A percentile compares a stretch with the other conserved stretches of the same genome.
phyloP scores from a whole-genome alignment of 495 filamentous ascomycete species.

The Xylaria cubensis region DNA sequence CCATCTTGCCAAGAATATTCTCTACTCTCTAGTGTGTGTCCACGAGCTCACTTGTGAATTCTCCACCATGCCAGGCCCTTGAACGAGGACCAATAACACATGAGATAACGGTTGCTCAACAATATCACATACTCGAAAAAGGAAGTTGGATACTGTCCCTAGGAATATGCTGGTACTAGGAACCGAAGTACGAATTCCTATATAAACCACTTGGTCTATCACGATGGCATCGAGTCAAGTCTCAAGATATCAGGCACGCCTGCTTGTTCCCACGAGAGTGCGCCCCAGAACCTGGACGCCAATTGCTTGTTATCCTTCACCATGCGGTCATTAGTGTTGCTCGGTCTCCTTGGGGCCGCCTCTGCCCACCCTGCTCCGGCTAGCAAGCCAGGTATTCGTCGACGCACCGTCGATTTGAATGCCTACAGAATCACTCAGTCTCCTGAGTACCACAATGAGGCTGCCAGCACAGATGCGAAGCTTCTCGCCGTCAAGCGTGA shows the following conservation, averaged over 20 bases:
- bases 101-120: slow-evolving; percentile 8
- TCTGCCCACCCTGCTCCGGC: slow-evolving; percentile 34
- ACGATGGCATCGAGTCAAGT: slow-evolving; percentile 21
- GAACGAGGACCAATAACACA: slow-evolving; percentile 11
- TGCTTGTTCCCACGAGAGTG: slow-evolving; percentile 18
- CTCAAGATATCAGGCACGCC: slow-evolving; percentile 27
- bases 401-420: slow-evolving; percentile 45
- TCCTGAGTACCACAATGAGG: slow-evolving; percentile 38
- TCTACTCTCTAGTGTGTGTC: background rate
- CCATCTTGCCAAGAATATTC: background rate
- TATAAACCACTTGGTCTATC: slow-evolving; percentile 29
- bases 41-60: slow-evolving; percentile 15
- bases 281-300: slow-evolving; percentile 2
- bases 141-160: slow-evolving; percentile 35
- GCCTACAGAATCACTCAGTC: slow-evolving; percentile 39
- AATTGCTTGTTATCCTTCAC: slow-evolving; percentile 30
- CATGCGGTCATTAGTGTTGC: slow-evolving; percentile 42
- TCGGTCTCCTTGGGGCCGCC: slow-evolving; percentile 44
- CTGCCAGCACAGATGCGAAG: slow-evolving; percentile 29
- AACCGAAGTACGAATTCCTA: slow-evolving; percentile 21
- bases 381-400: slow-evolving; percentile 35
- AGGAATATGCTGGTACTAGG: background rate
- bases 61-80: slow-evolving; percentile 9
- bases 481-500: slow-evolving; percentile 37
- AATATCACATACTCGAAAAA: slow-evolving; percentile 36